phyloP scores from a whole-genome alignment of 2,329 filamentous ascomycete genomes.

The Curvularia lunata region DNA sequence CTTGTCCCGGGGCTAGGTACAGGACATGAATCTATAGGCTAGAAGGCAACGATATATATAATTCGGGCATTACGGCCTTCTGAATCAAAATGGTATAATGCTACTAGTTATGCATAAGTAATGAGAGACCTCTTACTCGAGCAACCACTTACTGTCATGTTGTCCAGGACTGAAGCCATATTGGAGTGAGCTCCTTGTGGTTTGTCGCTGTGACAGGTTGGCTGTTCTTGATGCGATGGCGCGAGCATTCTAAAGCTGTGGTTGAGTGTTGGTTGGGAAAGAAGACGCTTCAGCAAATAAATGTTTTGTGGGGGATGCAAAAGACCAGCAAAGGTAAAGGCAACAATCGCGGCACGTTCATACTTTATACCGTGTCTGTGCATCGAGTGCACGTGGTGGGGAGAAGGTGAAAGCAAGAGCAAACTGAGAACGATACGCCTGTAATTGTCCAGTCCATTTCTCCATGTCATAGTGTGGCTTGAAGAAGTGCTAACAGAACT shows the following conservation, averaged over 20 bases:
- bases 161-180: background rate
- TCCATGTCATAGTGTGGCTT: background rate
- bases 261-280: background rate
- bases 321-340: background rate
- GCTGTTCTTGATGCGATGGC: background rate
- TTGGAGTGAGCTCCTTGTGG: background rate
- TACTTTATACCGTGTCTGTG: background rate
- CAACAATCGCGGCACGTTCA: background rate
- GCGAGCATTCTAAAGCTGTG: background rate
- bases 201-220: background rate
- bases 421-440: background rate
- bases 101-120: slow-evolving; percentile 12
- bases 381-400: background rate
- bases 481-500: background rate
- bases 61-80: slow-evolving; percentile 27
- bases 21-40: slow-evolving; percentile 23
- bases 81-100: slow-evolving; percentile 20
- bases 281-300: background rate
- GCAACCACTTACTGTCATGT: slow-evolving; percentile 13
- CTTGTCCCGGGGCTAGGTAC: slow-evolving; percentile 23
- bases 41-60: slow-evolving; percentile 23
- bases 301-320: background rate
- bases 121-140: slow-evolving; percentile 1
- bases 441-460: background rate
- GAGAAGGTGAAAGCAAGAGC: background rate